Base-by-base conservation (phyloP, 2,329 filamentous ascomycete genomes). In the Zymoseptoria pseudotritici region DNA sequence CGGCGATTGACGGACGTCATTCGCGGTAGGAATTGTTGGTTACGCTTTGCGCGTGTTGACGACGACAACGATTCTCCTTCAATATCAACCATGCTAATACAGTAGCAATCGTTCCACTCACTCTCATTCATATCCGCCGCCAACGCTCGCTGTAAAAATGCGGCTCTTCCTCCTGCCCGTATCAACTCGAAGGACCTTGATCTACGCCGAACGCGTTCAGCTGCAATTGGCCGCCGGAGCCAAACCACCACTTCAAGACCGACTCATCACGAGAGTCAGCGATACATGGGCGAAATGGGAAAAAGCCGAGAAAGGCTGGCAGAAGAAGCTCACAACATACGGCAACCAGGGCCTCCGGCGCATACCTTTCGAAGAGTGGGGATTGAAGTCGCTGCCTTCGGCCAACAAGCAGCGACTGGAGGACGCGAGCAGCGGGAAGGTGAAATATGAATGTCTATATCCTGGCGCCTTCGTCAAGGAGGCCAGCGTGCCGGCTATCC, bases 341-440 rank as follows among this genome's bases (percentile, higher is more conserved):
- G 94, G 94, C 58, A 97, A 99, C 76, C 80, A 85, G 54, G 85
- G 90, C 17, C 84, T 99, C 62, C 86, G 90, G 68, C 85, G 90
- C 63, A 96, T 99, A 69, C 90, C 94, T 2, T 97, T 90, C 73
- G 90, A 97, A 76, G 94, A 99, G 86, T 99, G 94, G 94, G 91
- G 90, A 0, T 81, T 99, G 66, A 97, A 97, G 78, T 96, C 91
- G 42, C 87, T 99, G 56, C 94, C 94, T 52, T 87, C 92, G 21
- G 80, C 96, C 67, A 90, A 86, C 50, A 78, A 84, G 59, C 82
- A 84, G 66, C 82, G 86, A 60, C 82, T 83, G 66, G 79, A 83
- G 54, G 85, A 89, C 56, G 85, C 89, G 67, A 70, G 86, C 21
- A 74, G 84, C 56, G 84, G 83, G 46, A 80, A 82, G 64, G 82